Conservation (phyloP, 164 flowering plant genomes). For the Sextonia rubra region DNA sequence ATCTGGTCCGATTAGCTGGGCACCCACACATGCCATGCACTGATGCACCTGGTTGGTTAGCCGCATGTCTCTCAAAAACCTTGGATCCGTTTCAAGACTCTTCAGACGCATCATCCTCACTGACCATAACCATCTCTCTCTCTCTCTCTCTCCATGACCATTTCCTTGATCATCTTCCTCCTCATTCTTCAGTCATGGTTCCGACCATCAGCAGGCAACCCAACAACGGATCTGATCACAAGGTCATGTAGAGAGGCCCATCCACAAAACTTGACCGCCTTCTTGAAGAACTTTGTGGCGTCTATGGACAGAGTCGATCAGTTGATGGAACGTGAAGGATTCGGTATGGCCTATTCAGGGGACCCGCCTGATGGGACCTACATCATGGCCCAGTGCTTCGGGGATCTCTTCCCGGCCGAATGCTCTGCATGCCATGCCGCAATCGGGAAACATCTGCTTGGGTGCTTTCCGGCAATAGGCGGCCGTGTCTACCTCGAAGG, state of each 20-base stretch:
- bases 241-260: neutral
- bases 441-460: neutral
- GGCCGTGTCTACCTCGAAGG: slow-evolving; percentile 12
- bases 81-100: no score
- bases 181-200: neutral
- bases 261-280: neutral
- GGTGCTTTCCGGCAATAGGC: slow-evolving; percentile 3
- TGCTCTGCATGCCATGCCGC: slow-evolving; percentile 4
- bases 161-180: neutral
- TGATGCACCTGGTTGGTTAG: no score
- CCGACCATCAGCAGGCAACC: neutral
- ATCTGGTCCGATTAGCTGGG: no score
- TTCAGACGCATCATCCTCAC: no score
- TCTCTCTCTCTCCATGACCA: neutral
- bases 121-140: neutral
- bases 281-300: neutral
- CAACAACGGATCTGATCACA: neutral
- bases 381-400: neutral
- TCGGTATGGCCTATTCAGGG: neutral
- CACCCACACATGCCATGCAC: no score
- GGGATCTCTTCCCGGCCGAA: neutral
- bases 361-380: neutral
- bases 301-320: neutral
- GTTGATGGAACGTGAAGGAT: neutral
- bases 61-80: no score